A percentile compares a stretch with the other conserved stretches of the same genome.
Evolutionary conservation across 1,139 yeast genomes (phyloP).

Genomic region (Suhomyces taliae): DNA sequence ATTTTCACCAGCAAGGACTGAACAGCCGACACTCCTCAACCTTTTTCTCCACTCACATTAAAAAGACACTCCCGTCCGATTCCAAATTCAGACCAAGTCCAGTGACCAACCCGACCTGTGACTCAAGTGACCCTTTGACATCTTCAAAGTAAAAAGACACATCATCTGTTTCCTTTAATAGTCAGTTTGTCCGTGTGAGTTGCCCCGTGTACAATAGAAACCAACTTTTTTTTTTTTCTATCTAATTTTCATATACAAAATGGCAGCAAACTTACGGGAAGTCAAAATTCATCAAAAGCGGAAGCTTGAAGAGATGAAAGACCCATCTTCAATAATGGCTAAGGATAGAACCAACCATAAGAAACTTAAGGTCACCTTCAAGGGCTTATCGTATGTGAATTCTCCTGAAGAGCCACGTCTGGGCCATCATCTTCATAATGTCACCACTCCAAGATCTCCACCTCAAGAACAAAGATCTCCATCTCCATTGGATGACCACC

Average conservation of each 20-base stretch:
- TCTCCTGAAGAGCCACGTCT: conserved; percentile 7
- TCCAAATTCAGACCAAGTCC: too few species aligned
- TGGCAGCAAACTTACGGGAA: conserved; percentile 31
- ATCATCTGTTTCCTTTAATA: too few species aligned
- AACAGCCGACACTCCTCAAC: not conserved
- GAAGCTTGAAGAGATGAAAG: conserved; percentile 31
- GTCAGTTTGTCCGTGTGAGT: not conserved
- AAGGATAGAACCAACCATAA: conserved; percentile 8
- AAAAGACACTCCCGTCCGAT: too few species aligned
- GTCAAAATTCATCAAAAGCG: conserved; percentile 28
- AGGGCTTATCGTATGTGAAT: conserved; percentile 5
- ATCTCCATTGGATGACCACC: conserved; percentile 23
- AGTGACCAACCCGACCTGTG: too few species aligned
- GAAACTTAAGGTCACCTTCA: conserved; percentile 14
- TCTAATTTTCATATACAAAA: conserved; percentile 3
- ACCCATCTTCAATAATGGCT: conserved; percentile 9
- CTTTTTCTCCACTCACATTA: too few species aligned
- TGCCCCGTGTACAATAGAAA: not conserved
- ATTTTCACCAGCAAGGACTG: not conserved
- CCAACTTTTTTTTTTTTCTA: not conserved
- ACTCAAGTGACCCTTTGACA: too few species aligned
- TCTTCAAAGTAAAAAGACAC: too few species aligned
- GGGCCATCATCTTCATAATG: conserved; percentile 13
- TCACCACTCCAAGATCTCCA: conserved; percentile 10
- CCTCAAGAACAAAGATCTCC: conserved; percentile 28